phyloP scores from a whole-genome alignment of 2,329 filamentous ascomycete genomes.

The Hymenoscyphus albidus region DNA sequence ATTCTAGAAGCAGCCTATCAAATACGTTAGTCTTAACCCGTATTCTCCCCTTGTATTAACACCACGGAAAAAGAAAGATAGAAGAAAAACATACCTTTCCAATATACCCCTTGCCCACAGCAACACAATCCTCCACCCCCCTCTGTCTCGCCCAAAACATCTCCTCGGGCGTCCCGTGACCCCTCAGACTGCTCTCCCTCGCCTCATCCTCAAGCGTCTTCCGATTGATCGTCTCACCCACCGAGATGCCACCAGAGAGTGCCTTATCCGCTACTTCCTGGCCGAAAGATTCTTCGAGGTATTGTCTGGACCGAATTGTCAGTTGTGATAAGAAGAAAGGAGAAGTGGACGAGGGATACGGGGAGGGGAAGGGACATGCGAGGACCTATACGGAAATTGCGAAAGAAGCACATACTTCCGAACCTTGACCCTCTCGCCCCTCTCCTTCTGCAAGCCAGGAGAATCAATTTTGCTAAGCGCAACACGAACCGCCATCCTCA shows the following conservation, averaged over 20 bases:
- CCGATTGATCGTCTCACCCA: slow-evolving; percentile 61
- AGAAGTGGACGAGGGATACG: neutral
- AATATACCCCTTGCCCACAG: slow-evolving; percentile 53
- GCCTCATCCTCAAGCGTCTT: slow-evolving; percentile 62
- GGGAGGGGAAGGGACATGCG: neutral
- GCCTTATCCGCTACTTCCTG: slow-evolving; percentile 50
- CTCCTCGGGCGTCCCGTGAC: slow-evolving; percentile 50
- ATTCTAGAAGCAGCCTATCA: neutral
- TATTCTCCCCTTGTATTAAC: neutral
- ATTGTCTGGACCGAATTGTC: slow-evolving; percentile 25
- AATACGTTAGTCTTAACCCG: neutral
- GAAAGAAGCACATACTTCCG: slow-evolving; percentile 59
- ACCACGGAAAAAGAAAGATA: neutral
- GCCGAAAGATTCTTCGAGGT: slow-evolving; percentile 66
- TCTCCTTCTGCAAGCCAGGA: slow-evolving; percentile 80
- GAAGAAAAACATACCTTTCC: slow-evolving; percentile 37
- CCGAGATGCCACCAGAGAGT: slow-evolving; percentile 44
- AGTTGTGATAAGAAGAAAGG: neutral
- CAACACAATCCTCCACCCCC: slow-evolving; percentile 54
- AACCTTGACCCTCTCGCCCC: slow-evolving; percentile 73
- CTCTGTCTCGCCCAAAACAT: slow-evolving; percentile 62
- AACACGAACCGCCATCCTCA: slow-evolving; percentile 67
- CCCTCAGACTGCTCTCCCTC: slow-evolving; percentile 46
- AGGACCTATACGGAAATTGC: neutral
- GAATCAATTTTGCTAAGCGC: slow-evolving; percentile 79